Percentiles rank a stretch among this genome's conserved stretches.
Conservation (phyloP, 2,329 filamentous ascomycete species). For the Fusarium citri region DNA sequence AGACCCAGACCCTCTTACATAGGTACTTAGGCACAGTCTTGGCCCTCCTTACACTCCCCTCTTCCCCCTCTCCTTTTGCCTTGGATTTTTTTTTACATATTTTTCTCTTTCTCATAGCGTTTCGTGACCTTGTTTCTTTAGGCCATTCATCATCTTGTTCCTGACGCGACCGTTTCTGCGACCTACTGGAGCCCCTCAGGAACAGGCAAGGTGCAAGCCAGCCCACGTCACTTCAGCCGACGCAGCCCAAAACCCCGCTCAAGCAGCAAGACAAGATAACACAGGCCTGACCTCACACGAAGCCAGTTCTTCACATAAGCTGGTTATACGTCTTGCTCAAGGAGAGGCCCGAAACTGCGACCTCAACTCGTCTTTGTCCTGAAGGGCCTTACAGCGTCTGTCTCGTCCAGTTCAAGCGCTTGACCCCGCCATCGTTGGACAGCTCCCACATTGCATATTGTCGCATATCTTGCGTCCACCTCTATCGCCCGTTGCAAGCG, state of each 20-base stretch:
- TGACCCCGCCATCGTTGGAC: slow-evolving; percentile 31
- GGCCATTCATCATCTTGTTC: slow-evolving; percentile 32
- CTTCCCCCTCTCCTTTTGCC: not conserved
- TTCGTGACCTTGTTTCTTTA: slow-evolving; percentile 11
- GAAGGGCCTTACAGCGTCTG: slow-evolving; percentile 14
- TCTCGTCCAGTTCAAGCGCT: slow-evolving; percentile 15
- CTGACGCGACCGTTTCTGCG: slow-evolving; percentile 48
- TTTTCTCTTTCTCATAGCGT: not conserved
- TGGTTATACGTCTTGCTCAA: slow-evolving; percentile 16
- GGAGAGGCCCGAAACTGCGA: slow-evolving; percentile 9
- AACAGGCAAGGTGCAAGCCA: slow-evolving; percentile 29
- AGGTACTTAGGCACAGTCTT: not conserved
- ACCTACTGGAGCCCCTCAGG: slow-evolving; percentile 41
- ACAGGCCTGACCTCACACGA: slow-evolving; percentile 6
- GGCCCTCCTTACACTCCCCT: slow-evolving; percentile 6
- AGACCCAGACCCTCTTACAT: slow-evolving; percentile 17
- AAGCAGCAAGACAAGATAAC: slow-evolving; percentile 34
- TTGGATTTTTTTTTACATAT: not conserved
- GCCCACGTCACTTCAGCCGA: slow-evolving; percentile 25
- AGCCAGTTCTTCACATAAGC: not conserved
- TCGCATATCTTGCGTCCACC: slow-evolving; percentile 10
- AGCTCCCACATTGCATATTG: slow-evolving; percentile 23
- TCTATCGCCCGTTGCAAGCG: slow-evolving; percentile 9
- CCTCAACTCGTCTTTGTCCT: slow-evolving; percentile 11
- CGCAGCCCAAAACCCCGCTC: slow-evolving; percentile 41